Base-by-base conservation (phyloP, 257 asterid genomes). In the Fraxinus quadrangulata region DNA sequence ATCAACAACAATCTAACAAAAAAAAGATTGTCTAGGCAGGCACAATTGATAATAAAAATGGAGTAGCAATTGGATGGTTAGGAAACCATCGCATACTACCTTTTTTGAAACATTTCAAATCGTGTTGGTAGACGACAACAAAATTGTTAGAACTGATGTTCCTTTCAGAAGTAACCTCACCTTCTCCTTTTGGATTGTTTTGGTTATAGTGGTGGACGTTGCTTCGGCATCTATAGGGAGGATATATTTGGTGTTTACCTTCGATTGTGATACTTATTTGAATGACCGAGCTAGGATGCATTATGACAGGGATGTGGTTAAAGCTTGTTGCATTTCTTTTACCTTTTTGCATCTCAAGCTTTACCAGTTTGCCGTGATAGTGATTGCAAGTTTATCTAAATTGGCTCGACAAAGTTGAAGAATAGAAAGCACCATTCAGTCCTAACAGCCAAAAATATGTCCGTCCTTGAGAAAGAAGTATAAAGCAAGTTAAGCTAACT, bases 141-240 rank as follows among this genome's bases (percentile, higher is more conserved):
- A 1, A 40, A 40, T 40, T 40, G 49, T 40, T 40, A 10, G 49
- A 40, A 13, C 49, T 40, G 16, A 40, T 10, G 12, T 40, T 40
- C 49, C 49, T 40, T 40, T 40, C 0, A 0, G 59, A 34, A 66
- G 45, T 69, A 71, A 72, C 30, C 33, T 67, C 39, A 21, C 9
- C 23, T 19, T 6, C 59, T 67, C 69, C 1, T 70, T 67, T 80
- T 65, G 71, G 80, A 51, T 68, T 40, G 28, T 26, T 39, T 71
- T 67, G n/a, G 21, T 49, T 39, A 23, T 63, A 45, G 47, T 40
- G 72, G 42, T 34, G 77, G 77, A 72, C 23, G 23, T 65, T 45
- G 70, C 23, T 65, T 65, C 4, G 12, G 59, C 40, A 6, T 1
- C 33, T 30, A 39, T 33, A 71, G 63, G 73, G 33, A 47, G 40